These are phyloP conservation scores for Serpula lacrymans DNA, from an alignment of 768 basidiomycete species.

Conservation along the genomic window DNA sequence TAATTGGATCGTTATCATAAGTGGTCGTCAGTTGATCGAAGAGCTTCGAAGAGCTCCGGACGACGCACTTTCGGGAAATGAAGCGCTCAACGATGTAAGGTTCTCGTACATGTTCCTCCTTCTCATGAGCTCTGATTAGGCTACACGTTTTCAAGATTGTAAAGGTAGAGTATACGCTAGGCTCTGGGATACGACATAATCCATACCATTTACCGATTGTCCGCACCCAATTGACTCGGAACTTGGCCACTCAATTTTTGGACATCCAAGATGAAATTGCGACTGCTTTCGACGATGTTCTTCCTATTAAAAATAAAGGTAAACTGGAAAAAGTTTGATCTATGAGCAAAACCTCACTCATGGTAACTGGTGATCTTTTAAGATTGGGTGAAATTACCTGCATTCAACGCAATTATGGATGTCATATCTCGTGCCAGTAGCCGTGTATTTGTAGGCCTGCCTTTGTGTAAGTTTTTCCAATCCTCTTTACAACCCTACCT, in stretches of 20 bases:
- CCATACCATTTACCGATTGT: constrained; percentile 28
- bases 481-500: background rate
- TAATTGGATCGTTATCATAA: constrained; percentile 16
- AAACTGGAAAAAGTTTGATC: too few species aligned
- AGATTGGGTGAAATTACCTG: constrained; percentile 39
- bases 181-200: constrained; percentile 23
- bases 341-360: too few species aligned
- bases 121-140: too few species aligned
- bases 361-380: constrained; percentile 6
- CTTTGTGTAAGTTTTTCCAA: constrained; percentile 35
- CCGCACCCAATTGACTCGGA: constrained; percentile 31
- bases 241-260: constrained; percentile 34
- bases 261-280: constrained; percentile 44
- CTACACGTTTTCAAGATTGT: too few species aligned
- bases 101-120: too few species aligned
- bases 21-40: constrained; percentile 15
- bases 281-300: constrained; percentile 35
- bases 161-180: constrained; percentile 37
- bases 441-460: constrained; percentile 48
- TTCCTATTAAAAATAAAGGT: constrained; percentile 24
- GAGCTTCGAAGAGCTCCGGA: constrained; percentile 18
- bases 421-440: constrained; percentile 41
- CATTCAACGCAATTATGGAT: constrained; percentile 20
- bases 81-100: background rate
- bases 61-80: constrained; percentile 10